Percentiles rank a stretch among this genome's conserved stretches.
Evolutionary conservation across 1,139 yeast genomes (phyloP).

Genomic region (Suhomyces chickasaworum): DNA sequence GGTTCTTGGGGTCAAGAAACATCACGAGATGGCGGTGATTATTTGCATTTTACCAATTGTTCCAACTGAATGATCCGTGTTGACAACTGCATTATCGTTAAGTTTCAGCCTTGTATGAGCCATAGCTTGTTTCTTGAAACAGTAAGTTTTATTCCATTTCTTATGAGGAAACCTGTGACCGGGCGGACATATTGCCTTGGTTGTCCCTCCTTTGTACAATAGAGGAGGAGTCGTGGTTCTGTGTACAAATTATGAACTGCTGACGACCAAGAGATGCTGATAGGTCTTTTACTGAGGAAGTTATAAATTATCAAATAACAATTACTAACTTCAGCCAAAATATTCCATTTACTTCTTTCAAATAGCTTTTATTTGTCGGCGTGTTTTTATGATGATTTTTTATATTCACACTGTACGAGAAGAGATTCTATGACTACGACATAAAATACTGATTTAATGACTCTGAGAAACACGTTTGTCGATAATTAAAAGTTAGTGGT

Average conservation of each 20-base stretch:
- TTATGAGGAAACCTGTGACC: constrained; percentile 66
- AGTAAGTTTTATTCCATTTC: constrained; percentile 6
- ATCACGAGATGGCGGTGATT: constrained; percentile 52
- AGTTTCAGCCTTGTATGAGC: constrained; percentile 91
- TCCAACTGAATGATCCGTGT: constrained; percentile 76
- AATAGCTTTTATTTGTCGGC: constrained; percentile 18
- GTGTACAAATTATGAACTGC: constrained; percentile 68
- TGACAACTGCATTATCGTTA: constrained; percentile 76
- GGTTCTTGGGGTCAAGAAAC: constrained; percentile 5
- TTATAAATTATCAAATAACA: background rate
- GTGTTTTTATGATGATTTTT: constrained; percentile 50
- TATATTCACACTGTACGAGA: constrained; percentile 70
- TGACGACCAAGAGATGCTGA: constrained; percentile 64
- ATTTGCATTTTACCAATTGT: constrained; percentile 77
- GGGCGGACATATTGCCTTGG: constrained; percentile 73
- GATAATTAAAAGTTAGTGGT: background rate
- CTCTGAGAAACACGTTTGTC: constrained; percentile 47
- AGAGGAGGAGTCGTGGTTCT: constrained; percentile 60
- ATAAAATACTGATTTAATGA: constrained; percentile 77
- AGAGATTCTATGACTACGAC: constrained; percentile 53
- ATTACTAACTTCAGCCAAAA: constrained; percentile 13
- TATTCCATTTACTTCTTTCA: constrained; percentile 17
- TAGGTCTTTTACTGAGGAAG: constrained; percentile 53
- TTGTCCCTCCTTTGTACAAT: constrained; percentile 53
- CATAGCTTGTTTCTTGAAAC: constrained; percentile 13